Evolutionary conservation across 371 early-diverging fungal species (phyloP).

Genomic region (Lichtheimia ornata): DNA sequence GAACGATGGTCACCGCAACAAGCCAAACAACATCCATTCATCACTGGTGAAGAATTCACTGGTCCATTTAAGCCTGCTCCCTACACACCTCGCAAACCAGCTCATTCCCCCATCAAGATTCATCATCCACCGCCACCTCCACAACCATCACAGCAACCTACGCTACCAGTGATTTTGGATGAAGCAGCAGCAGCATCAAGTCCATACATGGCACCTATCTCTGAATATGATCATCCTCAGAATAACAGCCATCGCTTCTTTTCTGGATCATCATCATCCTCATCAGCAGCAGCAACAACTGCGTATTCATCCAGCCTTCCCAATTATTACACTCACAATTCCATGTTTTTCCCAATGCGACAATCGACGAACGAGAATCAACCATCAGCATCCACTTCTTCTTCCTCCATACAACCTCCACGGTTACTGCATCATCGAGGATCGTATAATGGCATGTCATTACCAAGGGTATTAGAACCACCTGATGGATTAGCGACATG

Average conservation of each 20-base stretch:
- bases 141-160: constrained; percentile 16
- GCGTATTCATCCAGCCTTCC: constrained; percentile 38
- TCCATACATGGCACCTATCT: constrained; percentile 16
- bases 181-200: constrained; percentile 1
- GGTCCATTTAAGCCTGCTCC: constrained; percentile 42
- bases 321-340: constrained; percentile 22
- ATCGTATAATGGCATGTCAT: constrained; percentile 16
- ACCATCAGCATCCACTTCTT: neutral
- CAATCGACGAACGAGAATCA: constrained; percentile 8
- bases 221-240: constrained; percentile 7
- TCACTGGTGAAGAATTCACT: constrained; percentile 81
- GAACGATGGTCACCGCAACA: constrained; percentile 96
- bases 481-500: constrained; percentile 15
- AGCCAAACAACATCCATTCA: constrained; percentile 93
- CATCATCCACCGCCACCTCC: constrained; percentile 10
- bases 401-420: neutral
- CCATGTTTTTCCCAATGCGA: constrained; percentile 5
- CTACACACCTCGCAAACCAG: constrained; percentile 36
- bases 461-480: constrained; percentile 40
- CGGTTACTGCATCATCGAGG: constrained; percentile 5
- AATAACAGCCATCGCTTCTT: neutral
- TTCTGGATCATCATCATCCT: constrained; percentile 2
- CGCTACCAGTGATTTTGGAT: constrained; percentile 13
- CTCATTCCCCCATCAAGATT: constrained; percentile 8
- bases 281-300: constrained; percentile 19